Evolutionary conservation across 495 filamentous ascomycete genomes (phyloP), one percentile per base, ranked within the genome.

Genomic region (Schizothecium vesticola): DNA sequence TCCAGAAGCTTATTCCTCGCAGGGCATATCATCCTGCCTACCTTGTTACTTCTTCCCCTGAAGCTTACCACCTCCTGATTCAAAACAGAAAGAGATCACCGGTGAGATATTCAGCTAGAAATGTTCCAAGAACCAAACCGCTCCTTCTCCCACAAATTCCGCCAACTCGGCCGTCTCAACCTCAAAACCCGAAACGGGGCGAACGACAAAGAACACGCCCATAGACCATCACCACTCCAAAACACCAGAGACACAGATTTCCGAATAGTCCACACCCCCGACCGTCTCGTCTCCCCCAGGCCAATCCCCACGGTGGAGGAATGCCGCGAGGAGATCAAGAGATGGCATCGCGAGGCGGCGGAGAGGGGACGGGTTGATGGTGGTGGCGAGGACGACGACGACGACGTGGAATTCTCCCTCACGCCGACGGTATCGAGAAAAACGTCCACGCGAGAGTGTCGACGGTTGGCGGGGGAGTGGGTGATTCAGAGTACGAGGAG

Each of bases 251-350:
- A 51, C 0, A 0, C 25, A 16, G 57, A 63, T 19, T 78, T 75
- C 63, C 59, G 62, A 22, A 70, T 72, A 8, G 65, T 76, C 21
- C 77, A 77, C 57, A 72, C 76, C 7, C 77, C 77, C 10, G 77
- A 78, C 59, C 66, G 77, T 71, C n/a, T 61, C 65, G 10, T 69
- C 69, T 0, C n/a, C 58, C 8, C 67, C 70, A 26, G 70, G 22
- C 65, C 65, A 1, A 66, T 70, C 2, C 77, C 77, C 0, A 65
- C 67, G 1, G 75, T 76, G 24, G 72, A 75, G 25, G 70, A 76
- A 51, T 79, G 77, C 43, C 63, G 64, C 12, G 66, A 67, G 9
- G 69, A 65, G 16, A 75, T 79, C 9, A 58, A 61, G 22, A 33
- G 63, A 12, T 77, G 74, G 75, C 75, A 76, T 16, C 26, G 26